These are phyloP conservation scores for Lactarius vividus DNA, from an alignment of 768 basidiomycete species.

Conservation along the genomic window DNA sequence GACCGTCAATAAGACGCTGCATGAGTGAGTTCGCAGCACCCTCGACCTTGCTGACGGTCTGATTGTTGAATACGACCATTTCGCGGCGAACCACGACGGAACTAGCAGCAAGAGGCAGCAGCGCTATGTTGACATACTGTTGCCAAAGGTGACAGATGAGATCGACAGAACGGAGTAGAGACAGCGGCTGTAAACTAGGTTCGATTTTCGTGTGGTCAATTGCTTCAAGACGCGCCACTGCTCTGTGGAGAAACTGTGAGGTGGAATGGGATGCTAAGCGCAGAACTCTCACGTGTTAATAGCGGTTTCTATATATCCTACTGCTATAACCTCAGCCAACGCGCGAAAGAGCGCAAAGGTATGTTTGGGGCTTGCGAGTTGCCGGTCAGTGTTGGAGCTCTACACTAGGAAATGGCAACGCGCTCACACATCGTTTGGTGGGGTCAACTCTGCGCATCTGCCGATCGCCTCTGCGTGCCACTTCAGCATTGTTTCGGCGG, in stretches of 20 bases:
- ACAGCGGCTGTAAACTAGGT: slow-evolving; percentile 69
- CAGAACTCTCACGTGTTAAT: slow-evolving; percentile 75
- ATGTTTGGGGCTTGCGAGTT: slow-evolving; percentile 69
- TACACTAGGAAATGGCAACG: not conserved
- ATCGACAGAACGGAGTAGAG: slow-evolving; percentile 68
- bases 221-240: slow-evolving; percentile 65
- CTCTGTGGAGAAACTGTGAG: slow-evolving; percentile 42
- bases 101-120: slow-evolving; percentile 81
- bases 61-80: slow-evolving; percentile 90
- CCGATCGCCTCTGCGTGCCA: slow-evolving; percentile 99
- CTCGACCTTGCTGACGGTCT: slow-evolving; percentile 81
- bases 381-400: not conserved
- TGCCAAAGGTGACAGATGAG: slow-evolving; percentile 97
- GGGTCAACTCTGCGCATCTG: slow-evolving; percentile 86
- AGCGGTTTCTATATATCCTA: slow-evolving; percentile 85
- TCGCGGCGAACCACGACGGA: slow-evolving; percentile 88
- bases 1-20: slow-evolving; percentile 81
- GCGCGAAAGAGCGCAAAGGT: slow-evolving; percentile 79
- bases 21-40: slow-evolving; percentile 74
- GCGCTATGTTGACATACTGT: slow-evolving; percentile 86
- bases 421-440: slow-evolving; percentile 79
- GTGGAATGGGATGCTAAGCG: not conserved
- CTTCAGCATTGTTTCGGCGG: slow-evolving; percentile 87
- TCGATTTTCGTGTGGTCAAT: slow-evolving; percentile 70
- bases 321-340: slow-evolving; percentile 81